Conservation (phyloP, 2,329 filamentous ascomycete species). For the Tolypocladium ovalisporum region DNA sequence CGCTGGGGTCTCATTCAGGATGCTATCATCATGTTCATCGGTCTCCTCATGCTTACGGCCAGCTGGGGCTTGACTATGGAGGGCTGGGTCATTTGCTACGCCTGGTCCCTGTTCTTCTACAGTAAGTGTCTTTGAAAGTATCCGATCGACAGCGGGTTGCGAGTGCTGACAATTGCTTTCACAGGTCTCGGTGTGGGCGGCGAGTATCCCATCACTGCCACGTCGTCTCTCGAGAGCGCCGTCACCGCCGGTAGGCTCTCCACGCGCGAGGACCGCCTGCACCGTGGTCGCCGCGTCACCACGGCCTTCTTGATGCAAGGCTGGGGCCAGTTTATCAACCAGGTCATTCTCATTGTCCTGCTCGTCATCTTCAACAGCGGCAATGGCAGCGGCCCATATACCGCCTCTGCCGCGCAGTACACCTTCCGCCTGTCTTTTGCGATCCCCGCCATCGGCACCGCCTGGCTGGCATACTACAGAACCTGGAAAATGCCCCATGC, state of each 20-base stretch:
- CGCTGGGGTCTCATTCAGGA: slow-evolving; percentile 95
- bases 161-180: neutral
- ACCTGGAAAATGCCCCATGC: slow-evolving; percentile 88
- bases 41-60: slow-evolving; percentile 82
- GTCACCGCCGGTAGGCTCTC: slow-evolving; percentile 79
- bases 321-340: slow-evolving; percentile 95
- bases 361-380: slow-evolving; percentile 83
- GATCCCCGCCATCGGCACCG: slow-evolving; percentile 77
- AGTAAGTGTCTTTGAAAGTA: slow-evolving; percentile 6
- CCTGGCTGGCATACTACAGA: slow-evolving; percentile 95
- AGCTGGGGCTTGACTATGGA: slow-evolving; percentile 81
- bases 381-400: slow-evolving; percentile 64
- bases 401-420: slow-evolving; percentile 67
- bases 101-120: slow-evolving; percentile 82
- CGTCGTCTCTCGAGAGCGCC: slow-evolving; percentile 86
- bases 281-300: slow-evolving; percentile 91
- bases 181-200: slow-evolving; percentile 56
- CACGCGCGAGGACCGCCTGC: slow-evolving; percentile 83
- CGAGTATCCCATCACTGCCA: slow-evolving; percentile 95
- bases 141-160: neutral
- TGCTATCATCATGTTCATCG: slow-evolving; percentile 84
- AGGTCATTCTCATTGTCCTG: slow-evolving; percentile 75
- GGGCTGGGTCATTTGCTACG: slow-evolving; percentile 96
- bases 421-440: slow-evolving; percentile 89
- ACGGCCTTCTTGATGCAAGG: slow-evolving; percentile 97